Base-by-base conservation (phyloP, 306 rosid species). In the Cucurbita ficifolia region DNA sequence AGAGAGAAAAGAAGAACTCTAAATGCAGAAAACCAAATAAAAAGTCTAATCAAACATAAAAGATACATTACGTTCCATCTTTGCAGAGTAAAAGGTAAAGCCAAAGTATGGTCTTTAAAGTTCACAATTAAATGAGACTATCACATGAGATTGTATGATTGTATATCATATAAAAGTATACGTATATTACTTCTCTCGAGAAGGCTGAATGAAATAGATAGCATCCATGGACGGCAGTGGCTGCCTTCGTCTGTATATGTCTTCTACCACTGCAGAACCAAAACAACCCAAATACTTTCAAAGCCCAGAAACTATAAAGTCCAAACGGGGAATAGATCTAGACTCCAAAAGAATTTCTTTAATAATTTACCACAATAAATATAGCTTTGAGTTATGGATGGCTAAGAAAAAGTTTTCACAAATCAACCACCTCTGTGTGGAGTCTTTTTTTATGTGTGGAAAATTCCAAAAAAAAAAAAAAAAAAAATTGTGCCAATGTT, bases 201-300 rank as follows among this genome's bases (percentile, higher is more conserved):
- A 82, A 51, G 99, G 99, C 81, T 94, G 97, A 76, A 94, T 81
- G 83, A 91, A 94, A 84, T 94, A 94, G 86, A 94, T 87, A 77
- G 97, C 96, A 87, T 94, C 99, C 96, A 91, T 84, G 59, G 91
- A 80, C 29, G 97, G 97, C 73, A 94, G 81, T 7, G 99, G 97
- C 77, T 94, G 99, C 87, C 99, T 87, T 76, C 95, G 87, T 86
- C 87, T 94, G 86, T 84, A 86, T 79, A 94, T 86, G 86, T 94
- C 99, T 77, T 94, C 99, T 7, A 91, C 99, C 95, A 94, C 99
- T 94, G 82, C 86, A 82, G 29, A 76, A 76, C 57, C 81, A 72
- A 39, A 73, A 38, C 70, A 81, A 68, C 40, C 55, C 70, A 50
- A 63, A 83, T 29, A 69, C 11, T 55, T 76, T 76, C 65, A 61